Evolutionary conservation across 164 flowering plant species (phyloP), one percentile per base, ranked within the genome.

Genomic region (Stephania yunnanensis): DNA sequence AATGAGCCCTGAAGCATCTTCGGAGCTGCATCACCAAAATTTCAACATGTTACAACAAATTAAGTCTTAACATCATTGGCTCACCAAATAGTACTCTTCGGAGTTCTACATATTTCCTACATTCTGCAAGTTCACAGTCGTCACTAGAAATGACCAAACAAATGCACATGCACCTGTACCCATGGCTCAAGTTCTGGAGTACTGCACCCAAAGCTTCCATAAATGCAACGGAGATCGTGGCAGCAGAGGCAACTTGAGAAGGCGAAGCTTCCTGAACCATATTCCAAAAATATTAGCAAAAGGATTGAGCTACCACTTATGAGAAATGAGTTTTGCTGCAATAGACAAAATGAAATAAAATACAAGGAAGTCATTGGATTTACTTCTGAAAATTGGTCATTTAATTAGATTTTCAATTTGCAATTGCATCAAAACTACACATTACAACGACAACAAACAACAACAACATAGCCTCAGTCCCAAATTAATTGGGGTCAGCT

Each of bases 231-330:
- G 99, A 88, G 12, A 93, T 80, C 0, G 95, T 92, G 72, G 98
- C 94, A 15, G 99, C 92, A 50, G 97, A 92, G 76, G 99, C 99
- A 83, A 95, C 98, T 63, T 91, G 97, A 53, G 96, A 83, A 71
- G 99, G 88, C 53, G 97, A 88, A 44, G 99, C 91, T 85, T 93
- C 99, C 99, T 95, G 81, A 12, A 78, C 78, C 22, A 67, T 9
- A 20, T 70, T 63, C n/a, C 7, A 58, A 58, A 50, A 58, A 58
- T 0, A 4, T 58, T 17, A n/a, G 65, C 65, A 58, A 58, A 58
- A 10, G 65, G 22, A 58, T 58, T 25, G 25, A 17, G 0, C 22
- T 58, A 15, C 15, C 65, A 58, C 7, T 17, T 58, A 17, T n/a
- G 7, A 58, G 65, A 58, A 58, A 58, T 58, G 65, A 1, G n/a